Conservation (phyloP, 2,329 filamentous ascomycete species). For the Cytospora piceicola region DNA sequence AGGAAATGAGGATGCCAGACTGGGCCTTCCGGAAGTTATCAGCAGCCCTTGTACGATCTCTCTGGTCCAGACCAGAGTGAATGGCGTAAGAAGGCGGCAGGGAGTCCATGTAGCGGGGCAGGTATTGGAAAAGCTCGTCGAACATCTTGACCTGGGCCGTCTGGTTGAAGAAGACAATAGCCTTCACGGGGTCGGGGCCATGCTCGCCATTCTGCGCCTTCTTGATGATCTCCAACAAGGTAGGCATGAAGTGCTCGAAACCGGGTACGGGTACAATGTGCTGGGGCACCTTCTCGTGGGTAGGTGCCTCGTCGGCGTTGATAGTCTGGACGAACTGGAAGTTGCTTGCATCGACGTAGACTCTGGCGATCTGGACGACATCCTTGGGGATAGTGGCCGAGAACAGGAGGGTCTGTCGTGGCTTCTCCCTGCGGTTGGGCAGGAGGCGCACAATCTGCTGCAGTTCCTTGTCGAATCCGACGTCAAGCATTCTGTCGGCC, state of each 20-base stretch:
- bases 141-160: slow-evolving; percentile 72
- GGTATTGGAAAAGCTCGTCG: slow-evolving; percentile 58
- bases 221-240: slow-evolving; percentile 75
- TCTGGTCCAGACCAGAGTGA: slow-evolving; percentile 77
- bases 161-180: slow-evolving; percentile 89
- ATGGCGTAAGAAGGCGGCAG: slow-evolving; percentile 60
- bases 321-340: slow-evolving; percentile 95
- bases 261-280: slow-evolving; percentile 68
- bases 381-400: slow-evolving; percentile 89
- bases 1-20: slow-evolving; percentile 72
- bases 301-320: slow-evolving; percentile 76
- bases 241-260: slow-evolving; percentile 76
- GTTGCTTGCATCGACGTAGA: slow-evolving; percentile 74
- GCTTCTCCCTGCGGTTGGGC: slow-evolving; percentile 63
- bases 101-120: slow-evolving; percentile 45
- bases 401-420: slow-evolving; percentile 91
- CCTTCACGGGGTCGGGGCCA: slow-evolving; percentile 75
- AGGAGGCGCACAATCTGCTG: slow-evolving; percentile 63
- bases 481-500: slow-evolving; percentile 97
- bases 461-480: slow-evolving; percentile 76
- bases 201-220: slow-evolving; percentile 46
- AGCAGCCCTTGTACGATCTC: slow-evolving; percentile 68
- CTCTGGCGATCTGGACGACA: slow-evolving; percentile 78
- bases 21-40: slow-evolving; percentile 70
- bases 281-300: slow-evolving; percentile 84